These are phyloP conservation scores for Hsuehochloa calcarea DNA, from an alignment of 176 grass and related monocot genomes.

Conservation along the genomic window DNA sequence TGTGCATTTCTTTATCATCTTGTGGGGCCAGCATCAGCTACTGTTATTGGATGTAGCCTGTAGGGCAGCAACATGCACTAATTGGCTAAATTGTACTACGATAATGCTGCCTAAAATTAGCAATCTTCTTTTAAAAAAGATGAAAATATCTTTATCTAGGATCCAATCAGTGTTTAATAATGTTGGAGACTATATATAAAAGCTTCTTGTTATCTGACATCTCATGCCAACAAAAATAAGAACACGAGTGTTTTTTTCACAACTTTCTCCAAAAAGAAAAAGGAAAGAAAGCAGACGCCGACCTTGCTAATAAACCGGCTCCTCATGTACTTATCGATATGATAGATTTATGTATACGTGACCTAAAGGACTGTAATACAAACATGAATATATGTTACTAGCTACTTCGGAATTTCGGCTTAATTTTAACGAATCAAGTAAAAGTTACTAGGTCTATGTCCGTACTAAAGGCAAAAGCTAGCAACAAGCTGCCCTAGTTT, in stretches of 20 bases:
- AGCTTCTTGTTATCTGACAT: background rate
- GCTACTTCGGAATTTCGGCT: background rate
- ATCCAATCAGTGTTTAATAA: slow-evolving; percentile 3
- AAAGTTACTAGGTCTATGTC: background rate
- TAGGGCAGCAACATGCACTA: background rate
- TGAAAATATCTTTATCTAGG: background rate
- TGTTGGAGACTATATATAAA: background rate
- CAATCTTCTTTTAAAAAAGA: background rate
- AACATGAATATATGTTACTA: background rate
- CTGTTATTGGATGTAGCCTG: slow-evolving; percentile 1
- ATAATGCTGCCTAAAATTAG: background rate
- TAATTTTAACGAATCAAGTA: background rate
- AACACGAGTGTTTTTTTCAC: background rate
- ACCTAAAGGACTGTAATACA: background rate
- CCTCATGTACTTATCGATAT: background rate
- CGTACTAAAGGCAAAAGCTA: background rate
- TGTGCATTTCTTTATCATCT: background rate
- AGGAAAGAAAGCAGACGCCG: background rate
- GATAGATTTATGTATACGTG: background rate
- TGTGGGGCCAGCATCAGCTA: background rate
- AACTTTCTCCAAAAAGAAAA: background rate
- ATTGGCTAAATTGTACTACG: background rate
- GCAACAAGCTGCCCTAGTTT: background rate
- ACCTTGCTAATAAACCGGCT: background rate
- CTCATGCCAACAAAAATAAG: background rate